phyloP scores from a whole-genome alignment of 805 yeast species.

The Candida cerambycidarum region DNA sequence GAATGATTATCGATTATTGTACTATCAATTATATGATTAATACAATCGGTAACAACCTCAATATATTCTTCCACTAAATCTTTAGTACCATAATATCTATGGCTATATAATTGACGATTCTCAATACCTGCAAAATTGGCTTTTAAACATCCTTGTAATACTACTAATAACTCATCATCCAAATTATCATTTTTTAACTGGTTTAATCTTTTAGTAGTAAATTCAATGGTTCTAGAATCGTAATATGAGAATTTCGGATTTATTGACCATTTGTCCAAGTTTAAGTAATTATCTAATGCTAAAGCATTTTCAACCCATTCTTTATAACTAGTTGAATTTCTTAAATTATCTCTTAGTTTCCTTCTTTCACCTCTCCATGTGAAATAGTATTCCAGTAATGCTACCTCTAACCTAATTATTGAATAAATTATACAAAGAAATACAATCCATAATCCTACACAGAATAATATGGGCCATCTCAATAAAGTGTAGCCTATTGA shows the following conservation, averaged over 20 bases:
- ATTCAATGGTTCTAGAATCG: slow-evolving; percentile 59
- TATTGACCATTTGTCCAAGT: slow-evolving; percentile 62
- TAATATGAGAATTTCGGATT: slow-evolving; percentile 65
- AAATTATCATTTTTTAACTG: slow-evolving; percentile 30
- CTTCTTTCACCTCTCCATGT: slow-evolving; percentile 63
- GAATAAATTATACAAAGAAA: slow-evolving; percentile 51
- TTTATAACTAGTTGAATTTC: slow-evolving; percentile 48
- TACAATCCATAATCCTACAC: slow-evolving; percentile 54
- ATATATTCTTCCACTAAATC: slow-evolving; percentile 55
- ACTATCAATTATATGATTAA: slow-evolving; percentile 45
- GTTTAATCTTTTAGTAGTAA: slow-evolving; percentile 45
- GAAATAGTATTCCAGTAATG: slow-evolving; percentile 57
- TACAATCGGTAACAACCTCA: slow-evolving; percentile 47
- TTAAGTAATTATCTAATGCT: slow-evolving; percentile 54
- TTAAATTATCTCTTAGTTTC: slow-evolving; percentile 47
- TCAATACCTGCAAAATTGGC: slow-evolving; percentile 79
- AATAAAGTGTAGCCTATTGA: slow-evolving; percentile 41
- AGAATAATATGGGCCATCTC: slow-evolving; percentile 63
- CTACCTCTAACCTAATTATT: slow-evolving; percentile 57
- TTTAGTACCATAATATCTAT: slow-evolving; percentile 75
- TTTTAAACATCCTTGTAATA: slow-evolving; percentile 66
- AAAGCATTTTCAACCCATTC: slow-evolving; percentile 67
- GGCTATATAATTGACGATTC: slow-evolving; percentile 68
- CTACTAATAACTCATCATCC: slow-evolving; percentile 49
- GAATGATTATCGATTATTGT: slow-evolving; percentile 33